Evolutionary conservation across 768 basidiomycete genomes (phyloP), one percentile per base, ranked within the genome.

Genomic region (Floccularia luteovirens): DNA sequence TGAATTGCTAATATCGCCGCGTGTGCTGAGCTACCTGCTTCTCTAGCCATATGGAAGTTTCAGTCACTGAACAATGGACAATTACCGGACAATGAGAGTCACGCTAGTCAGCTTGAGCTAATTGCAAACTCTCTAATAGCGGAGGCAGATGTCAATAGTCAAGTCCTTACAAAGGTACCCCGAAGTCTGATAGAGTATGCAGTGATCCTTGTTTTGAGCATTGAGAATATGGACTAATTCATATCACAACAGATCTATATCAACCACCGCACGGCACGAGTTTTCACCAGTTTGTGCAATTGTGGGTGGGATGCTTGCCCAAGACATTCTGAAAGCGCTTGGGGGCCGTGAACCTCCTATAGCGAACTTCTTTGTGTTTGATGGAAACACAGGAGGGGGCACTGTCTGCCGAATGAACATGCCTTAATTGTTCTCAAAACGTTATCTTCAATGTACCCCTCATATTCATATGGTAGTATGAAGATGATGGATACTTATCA

Each of bases 221-320:
- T 27, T 28, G 22, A 31, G 23, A 41, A 33, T 32, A 43, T 42
- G 42, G 23, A 41, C 38, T 30, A 42, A 38, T 38, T 16, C 34
- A 17, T 36, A 36, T 33, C 22, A 17, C 37, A 31, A 30, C 48
- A 96, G 92, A 47, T 65, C 76, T n/a, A 48, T 86, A 30, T 66
- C 81, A 3, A 70, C 65, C 11, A 79, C 83, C n/a, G 82, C 89
- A 5, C 61, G 64, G 14, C 79, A 85, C 56, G 91, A 94, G 56
- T 90, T 97, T 63, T 84, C 91, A 0, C 91, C 96, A 0, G 82
- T 91, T 1, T 90, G 91, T 56, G 96, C 96, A 1, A 86, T 99
- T 24, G 72, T 99, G 27, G 96, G 96, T 20, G 96, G 96, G 17
- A 76, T 98, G 63, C 66, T 98, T 11, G 93, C 82, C 1, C 96